Evolutionary conservation across 306 rosid species (phyloP).

Genomic region (Cicer judaicum): DNA sequence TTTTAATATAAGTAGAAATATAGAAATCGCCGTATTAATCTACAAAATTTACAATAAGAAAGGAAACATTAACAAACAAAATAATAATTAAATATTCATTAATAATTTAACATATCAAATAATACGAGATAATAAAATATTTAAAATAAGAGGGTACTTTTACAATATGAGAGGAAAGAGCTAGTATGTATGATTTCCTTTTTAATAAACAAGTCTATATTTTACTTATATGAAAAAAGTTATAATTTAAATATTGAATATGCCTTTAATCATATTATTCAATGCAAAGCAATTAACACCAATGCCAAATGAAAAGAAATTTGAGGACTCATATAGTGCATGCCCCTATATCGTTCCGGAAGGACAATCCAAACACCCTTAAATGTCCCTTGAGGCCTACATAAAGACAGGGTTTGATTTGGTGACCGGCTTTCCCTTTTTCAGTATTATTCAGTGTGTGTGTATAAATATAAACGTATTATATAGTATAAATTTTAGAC

Average conservation of each 20-base stretch:
- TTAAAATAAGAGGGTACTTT: too few relatives aligned
- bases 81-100: too few relatives aligned
- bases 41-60: too few relatives aligned
- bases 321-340: neutral
- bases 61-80: too few relatives aligned
- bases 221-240: neutral
- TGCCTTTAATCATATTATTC: neutral
- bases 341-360: conserved; percentile 22
- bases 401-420: conserved; percentile 20
- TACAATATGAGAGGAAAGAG: too few relatives aligned
- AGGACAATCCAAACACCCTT: conserved; percentile 18
- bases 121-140: too few relatives aligned
- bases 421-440: neutral
- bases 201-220: neutral
- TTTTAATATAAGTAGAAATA: too few relatives aligned
- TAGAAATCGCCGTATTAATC: too few relatives aligned
- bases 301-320: neutral
- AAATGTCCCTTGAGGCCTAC: conserved; percentile 25
- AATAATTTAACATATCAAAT: too few relatives aligned
- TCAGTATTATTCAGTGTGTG: neutral
- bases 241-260: neutral
- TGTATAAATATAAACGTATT: neutral
- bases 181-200: too few relatives aligned
- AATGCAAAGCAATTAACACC: conserved; percentile 1
- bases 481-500: neutral